phyloP scores from a whole-genome alignment of 805 yeast genomes.

The Metschnikowia hibisci region DNA sequence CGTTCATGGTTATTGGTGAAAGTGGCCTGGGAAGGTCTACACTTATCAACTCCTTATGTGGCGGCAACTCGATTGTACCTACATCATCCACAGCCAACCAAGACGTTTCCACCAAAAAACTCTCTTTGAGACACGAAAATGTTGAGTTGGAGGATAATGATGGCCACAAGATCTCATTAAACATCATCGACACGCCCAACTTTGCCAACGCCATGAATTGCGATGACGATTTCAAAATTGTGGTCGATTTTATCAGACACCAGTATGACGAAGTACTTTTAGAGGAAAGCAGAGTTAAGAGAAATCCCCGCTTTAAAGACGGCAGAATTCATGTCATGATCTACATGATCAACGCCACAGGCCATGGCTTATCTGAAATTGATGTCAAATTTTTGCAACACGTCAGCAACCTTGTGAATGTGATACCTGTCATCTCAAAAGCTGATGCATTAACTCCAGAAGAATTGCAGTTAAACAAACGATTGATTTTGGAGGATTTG shows the following conservation, averaged over 20 bases:
- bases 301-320: constrained; percentile 83
- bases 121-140: constrained; percentile 68
- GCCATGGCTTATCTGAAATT: constrained; percentile 42
- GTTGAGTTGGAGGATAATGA: constrained; percentile 86
- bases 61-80: constrained; percentile 73
- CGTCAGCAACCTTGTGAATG: constrained; percentile 39
- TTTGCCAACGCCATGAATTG: constrained; percentile 75
- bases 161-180: constrained; percentile 74
- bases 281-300: constrained; percentile 75
- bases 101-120: constrained; percentile 44
- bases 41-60: constrained; percentile 85
- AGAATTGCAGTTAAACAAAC: constrained; percentile 63
- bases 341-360: constrained; percentile 43
- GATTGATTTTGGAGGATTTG: constrained; percentile 72
- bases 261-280: constrained; percentile 79
- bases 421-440: constrained; percentile 42
- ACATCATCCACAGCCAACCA: constrained; percentile 60
- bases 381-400: constrained; percentile 41
- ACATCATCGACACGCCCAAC: constrained; percentile 79
- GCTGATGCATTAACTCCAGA: constrained; percentile 40
- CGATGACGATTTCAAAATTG: constrained; percentile 58
- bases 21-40: constrained; percentile 91
- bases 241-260: constrained; percentile 75
- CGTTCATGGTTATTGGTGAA: constrained; percentile 83
- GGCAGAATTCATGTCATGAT: constrained; percentile 68